phyloP scores from a whole-genome alignment of 2,329 filamentous ascomycete genomes.

The Harringtonia aguacate region DNA sequence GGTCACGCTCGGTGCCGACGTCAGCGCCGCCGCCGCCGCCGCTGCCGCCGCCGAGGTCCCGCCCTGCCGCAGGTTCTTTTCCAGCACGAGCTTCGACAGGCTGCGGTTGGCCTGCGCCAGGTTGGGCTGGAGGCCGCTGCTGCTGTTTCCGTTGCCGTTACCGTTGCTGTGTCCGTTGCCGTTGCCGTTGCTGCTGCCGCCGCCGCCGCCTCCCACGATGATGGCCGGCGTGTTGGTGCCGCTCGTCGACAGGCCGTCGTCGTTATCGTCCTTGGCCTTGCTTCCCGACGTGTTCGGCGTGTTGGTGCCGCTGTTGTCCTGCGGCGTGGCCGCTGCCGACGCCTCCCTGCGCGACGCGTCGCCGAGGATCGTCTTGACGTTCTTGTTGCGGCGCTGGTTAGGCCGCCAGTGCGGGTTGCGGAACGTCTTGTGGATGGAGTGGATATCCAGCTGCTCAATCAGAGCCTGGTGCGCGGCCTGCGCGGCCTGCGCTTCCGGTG shows the following conservation, averaged over 20 bases:
- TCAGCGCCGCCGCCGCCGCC: background rate
- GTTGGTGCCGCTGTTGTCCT: conserved; percentile 62
- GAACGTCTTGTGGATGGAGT: conserved; percentile 77
- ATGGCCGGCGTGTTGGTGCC: conserved; percentile 47
- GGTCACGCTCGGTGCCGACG: conserved; percentile 60
- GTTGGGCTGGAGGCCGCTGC: conserved; percentile 43
- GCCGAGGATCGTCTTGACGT: conserved; percentile 90
- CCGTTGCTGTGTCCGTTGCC: conserved; percentile 28
- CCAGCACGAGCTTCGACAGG: conserved; percentile 76
- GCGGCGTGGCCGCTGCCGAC: conserved; percentile 70
- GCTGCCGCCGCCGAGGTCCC: background rate
- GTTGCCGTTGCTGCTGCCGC: conserved; percentile 36
- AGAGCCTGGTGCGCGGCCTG: conserved; percentile 76
- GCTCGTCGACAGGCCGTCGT: conserved; percentile 45
- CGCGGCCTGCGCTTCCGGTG: conserved; percentile 61
- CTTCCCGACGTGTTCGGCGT: conserved; percentile 42
- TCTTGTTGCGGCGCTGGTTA: conserved; percentile 94
- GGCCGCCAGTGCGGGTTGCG: conserved; percentile 86
- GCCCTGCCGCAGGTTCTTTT: conserved; percentile 56
- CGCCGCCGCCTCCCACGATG: conserved; percentile 39
- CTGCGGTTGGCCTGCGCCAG: conserved; percentile 83
- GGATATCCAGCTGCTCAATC: conserved; percentile 85
- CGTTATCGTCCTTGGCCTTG: conserved; percentile 16
- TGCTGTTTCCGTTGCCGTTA: conserved; percentile 8
- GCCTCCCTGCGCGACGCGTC: conserved; percentile 83